Evolutionary conservation across 75 land plant genomes (phyloP).

Genomic region (Cupressus sempervirens): DNA sequence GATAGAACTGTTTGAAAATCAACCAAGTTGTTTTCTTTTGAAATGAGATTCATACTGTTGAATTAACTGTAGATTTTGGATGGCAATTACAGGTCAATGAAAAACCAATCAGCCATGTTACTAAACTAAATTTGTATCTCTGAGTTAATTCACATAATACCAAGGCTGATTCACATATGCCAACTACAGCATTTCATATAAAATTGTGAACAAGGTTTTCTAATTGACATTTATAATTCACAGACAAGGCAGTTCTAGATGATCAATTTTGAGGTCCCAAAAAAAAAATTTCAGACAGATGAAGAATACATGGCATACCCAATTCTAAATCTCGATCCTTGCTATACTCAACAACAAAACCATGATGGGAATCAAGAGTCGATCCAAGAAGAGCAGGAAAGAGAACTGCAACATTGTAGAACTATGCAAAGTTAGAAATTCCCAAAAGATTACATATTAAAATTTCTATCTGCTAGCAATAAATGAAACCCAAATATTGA

Average conservation of each 20-base stretch:
- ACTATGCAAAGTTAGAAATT: neutral
- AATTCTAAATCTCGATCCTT: constrained; percentile 79
- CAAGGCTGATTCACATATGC: neutral
- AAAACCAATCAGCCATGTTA: neutral
- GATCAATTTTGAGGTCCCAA: neutral
- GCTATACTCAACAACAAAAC: constrained; percentile 97
- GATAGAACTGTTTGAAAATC: too few relatives aligned
- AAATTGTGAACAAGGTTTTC: neutral
- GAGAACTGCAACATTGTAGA: constrained; percentile 50
- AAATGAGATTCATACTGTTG: too few relatives aligned
- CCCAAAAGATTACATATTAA: neutral
- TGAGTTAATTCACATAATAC: too few relatives aligned
- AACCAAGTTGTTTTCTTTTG: too few relatives aligned
- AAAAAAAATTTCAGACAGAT: neutral
- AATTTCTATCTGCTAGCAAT: neutral
- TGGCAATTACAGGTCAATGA: neutral
- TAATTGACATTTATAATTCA: neutral
- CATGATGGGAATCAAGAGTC: constrained; percentile 95
- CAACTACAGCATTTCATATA: neutral
- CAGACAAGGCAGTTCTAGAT: neutral
- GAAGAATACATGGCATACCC: constrained; percentile 39
- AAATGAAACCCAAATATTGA: neutral
- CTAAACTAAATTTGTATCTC: neutral
- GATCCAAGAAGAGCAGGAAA: constrained; percentile 88
- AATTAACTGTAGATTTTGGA: too few relatives aligned